Evolutionary conservation across 1,284 basidiomycete genomes (phyloP), one percentile per base, ranked within the genome.

Genomic region (Coriolopsis trogii): DNA sequence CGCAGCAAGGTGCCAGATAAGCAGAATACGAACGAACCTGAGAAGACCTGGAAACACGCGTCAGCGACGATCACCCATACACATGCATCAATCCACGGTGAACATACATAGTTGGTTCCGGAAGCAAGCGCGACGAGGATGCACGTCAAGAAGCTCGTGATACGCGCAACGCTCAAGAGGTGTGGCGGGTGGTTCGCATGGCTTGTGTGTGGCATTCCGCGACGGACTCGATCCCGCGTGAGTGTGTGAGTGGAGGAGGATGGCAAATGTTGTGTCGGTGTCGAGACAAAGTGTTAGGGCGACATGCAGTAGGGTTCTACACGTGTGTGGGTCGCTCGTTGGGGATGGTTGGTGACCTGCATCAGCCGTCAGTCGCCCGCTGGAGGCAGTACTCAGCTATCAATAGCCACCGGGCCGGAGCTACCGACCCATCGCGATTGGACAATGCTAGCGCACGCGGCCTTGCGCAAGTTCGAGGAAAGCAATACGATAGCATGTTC

Each of bases 41-140:
- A 59, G 53, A 59, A 59, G 31, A 82, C 81, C 81, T 66, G 73
- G 20, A 10, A 9, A 79, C 16, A 77, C 76, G 76, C 79, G 45
- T 53, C 26, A 41, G 40, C 20, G 10, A 26, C 10, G 16, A 33
- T 18, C 37, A 37, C 10, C 6, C 30, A 8, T 26, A 20, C 31
- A 18, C n/a, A 20, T 18, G n/a, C 18, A 20, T 18, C 2, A 9
- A 36, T 24, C 13, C 15, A 18, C 30, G 7, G 46, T 40, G 20
- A 46, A 24, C 73, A 49, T 67, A 89, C 87, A 76, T 89, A 89
- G 62, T 87, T 87, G 7, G 87, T 87, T 24, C 87, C 87, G 23
- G 86, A 84, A 53, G 79, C 70, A 40, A 87, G 63, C 0, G 83
- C 74, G 2, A 85, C 84, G 18, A 85, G 58, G 39, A 85, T 59